Evolutionary conservation across 345 rosid genomes (phyloP), one percentile per base, ranked within the genome.

Genomic region (Salix caprea): DNA sequence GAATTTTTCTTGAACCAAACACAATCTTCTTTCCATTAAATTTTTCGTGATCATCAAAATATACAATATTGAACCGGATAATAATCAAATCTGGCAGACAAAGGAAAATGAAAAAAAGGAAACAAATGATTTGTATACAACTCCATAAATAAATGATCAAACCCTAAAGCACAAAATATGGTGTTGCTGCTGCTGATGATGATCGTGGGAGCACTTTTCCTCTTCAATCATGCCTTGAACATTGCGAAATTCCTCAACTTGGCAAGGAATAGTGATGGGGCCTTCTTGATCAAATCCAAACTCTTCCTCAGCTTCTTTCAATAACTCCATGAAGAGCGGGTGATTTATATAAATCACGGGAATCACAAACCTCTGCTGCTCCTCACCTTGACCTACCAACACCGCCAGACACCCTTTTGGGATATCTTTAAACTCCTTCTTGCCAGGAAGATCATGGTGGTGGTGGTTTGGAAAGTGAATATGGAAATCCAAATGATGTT

Each of bases 191-290:
- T 85, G 84, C 71, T 84, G 86, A 21, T 73, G 85, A 39, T 82
- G 89, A 39, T 81, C 82, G 3, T 23, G 67, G 30, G 77, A 46
- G 12, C 4, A 42, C 14, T 50, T 78, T 56, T 92, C 98, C 78
- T 83, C 42, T 70, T 89, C 89, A 77, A 94, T 92, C 74, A 92
- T 77, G 71, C 87, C 90, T 54, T 86, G 97, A 78, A 92, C 89
- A 74, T 78, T 81, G 21, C 88, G 89, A 65, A 94, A 94, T 80
- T 91, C 89, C 78, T 92, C 89, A 1, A 92, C 93, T 42, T 88
- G 87, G 83, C 97, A 94, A 54, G 98, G 98, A 52, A 94, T 88
- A 3, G 91, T 86, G 82, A 94, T 88, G 16, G 93, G 97, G 1
- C 98, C 98, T 40, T 83, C 75, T 50, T 92, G 97, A 19, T 88